A percentile compares a stretch with the other conserved stretches of the same genome.
phyloP scores from a whole-genome alignment of 1,139 yeast genomes.

The Geotrichum histeridarum region DNA sequence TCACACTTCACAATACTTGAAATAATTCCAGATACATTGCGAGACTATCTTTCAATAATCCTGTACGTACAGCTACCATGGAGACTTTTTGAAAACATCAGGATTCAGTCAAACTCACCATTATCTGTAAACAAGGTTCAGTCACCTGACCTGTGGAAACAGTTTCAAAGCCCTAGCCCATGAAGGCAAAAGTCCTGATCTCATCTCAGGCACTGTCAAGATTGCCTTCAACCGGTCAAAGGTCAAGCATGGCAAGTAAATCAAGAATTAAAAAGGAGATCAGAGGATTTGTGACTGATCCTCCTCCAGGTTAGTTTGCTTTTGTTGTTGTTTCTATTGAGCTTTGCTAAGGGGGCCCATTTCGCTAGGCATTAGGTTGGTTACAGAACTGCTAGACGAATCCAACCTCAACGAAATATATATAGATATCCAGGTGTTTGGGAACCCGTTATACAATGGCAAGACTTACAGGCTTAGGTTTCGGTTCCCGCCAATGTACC shows the following conservation, averaged over 20 bases:
- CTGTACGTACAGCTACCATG: too few species aligned
- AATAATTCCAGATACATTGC: too few species aligned
- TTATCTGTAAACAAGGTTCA: too few species aligned
- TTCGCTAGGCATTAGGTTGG: slow-evolving; percentile 28
- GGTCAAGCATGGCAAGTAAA: slow-evolving; percentile 7
- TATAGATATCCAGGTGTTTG: slow-evolving; percentile 38
- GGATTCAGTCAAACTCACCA: too few species aligned
- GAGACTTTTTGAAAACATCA: too few species aligned
- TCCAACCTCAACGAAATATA: slow-evolving; percentile 34
- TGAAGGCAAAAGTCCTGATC: too few species aligned
- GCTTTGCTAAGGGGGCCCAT: background rate
- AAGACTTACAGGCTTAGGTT: slow-evolving; percentile 42
- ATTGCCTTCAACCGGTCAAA: too few species aligned
- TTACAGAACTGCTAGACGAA: slow-evolving; percentile 23
- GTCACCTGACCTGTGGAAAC: too few species aligned
- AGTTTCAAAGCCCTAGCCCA: too few species aligned
- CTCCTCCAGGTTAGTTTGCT: slow-evolving; percentile 6
- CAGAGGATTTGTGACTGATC: slow-evolving; percentile 2
- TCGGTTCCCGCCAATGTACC: slow-evolving; percentile 48
- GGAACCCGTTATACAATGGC: slow-evolving; percentile 35
- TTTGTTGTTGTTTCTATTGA: background rate
- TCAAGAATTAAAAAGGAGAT: slow-evolving; percentile 13
- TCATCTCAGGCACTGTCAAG: too few species aligned
- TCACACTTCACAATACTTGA: too few species aligned
- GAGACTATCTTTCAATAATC: too few species aligned